Evolutionary conservation across 805 yeast genomes (phyloP).

Genomic region (Candida piceae): DNA sequence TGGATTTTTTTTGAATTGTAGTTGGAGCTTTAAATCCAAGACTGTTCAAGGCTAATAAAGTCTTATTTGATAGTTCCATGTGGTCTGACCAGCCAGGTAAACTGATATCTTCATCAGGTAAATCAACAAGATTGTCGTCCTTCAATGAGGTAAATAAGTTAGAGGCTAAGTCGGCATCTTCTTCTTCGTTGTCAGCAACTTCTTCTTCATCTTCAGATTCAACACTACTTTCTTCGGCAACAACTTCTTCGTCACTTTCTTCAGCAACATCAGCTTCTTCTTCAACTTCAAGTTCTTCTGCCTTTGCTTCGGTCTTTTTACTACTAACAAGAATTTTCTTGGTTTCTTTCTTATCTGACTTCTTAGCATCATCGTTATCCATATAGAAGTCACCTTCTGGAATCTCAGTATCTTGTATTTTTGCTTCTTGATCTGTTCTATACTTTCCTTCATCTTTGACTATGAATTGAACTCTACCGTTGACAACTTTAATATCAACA

Average conservation of each 20-base stretch:
- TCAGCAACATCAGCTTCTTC: slow-evolving; percentile 4
- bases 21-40: slow-evolving; percentile 70
- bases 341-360: slow-evolving; percentile 3
- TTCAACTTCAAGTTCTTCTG: neutral
- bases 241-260: neutral
- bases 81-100: slow-evolving; percentile 57
- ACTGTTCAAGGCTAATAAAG: slow-evolving; percentile 55
- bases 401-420: slow-evolving; percentile 1
- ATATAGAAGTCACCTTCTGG: slow-evolving; percentile 23
- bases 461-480: slow-evolving; percentile 64
- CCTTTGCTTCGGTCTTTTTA: slow-evolving; percentile 2
- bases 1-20: slow-evolving; percentile 69
- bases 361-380: slow-evolving; percentile 18
- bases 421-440: slow-evolving; percentile 15
- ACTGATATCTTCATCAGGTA: slow-evolving; percentile 32
- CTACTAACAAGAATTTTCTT: slow-evolving; percentile 7
- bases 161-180: slow-evolving; percentile 9
- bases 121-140: slow-evolving; percentile 7
- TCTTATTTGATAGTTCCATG: slow-evolving; percentile 44
- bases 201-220: neutral
- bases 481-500: slow-evolving; percentile 69
- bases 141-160: slow-evolving; percentile 13
- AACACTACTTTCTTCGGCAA: neutral
- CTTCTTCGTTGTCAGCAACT: neutral
- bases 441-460: slow-evolving; percentile 32